phyloP scores from a whole-genome alignment of 345 rosid species.

The Sonneratia alba region DNA sequence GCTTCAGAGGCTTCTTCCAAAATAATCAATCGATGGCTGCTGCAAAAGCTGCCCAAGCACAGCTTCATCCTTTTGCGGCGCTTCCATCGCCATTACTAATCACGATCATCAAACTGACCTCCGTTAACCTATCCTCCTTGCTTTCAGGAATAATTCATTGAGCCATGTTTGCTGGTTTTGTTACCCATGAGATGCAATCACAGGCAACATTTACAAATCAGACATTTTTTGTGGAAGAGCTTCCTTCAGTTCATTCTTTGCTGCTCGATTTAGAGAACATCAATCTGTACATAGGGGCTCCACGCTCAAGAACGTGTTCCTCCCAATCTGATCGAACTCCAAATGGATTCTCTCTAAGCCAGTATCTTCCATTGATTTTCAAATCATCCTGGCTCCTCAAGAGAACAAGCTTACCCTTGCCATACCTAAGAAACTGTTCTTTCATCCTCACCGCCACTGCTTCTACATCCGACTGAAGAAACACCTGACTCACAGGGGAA shows the following conservation, averaged over 20 bases:
- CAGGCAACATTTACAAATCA: neutral
- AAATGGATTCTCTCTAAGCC: slow-evolving; percentile 57
- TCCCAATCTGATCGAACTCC: slow-evolving; percentile 69
- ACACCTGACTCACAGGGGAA: slow-evolving; percentile 23
- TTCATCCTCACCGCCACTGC: slow-evolving; percentile 46
- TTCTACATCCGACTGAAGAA: slow-evolving; percentile 59
- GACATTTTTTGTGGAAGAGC: neutral
- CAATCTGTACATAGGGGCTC: slow-evolving; percentile 48
- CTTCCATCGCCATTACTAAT: neutral
- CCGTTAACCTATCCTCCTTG: neutral
- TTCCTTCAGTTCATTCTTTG: neutral
- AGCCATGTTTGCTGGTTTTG: neutral
- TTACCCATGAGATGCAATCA: neutral
- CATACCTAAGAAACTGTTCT: slow-evolving; percentile 36
- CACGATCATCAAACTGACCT: neutral
- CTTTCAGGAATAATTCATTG: neutral
- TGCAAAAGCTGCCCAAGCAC: neutral
- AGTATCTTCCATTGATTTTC: slow-evolving; percentile 13
- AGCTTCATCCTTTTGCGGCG: neutral
- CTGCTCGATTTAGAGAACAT: slow-evolving; percentile 24
- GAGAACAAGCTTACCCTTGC: slow-evolving; percentile 37
- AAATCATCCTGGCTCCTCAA: slow-evolving; percentile 10
- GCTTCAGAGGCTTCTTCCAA: neutral
- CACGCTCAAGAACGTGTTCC: slow-evolving; percentile 44
- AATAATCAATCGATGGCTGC: neutral